Evolutionary conservation across 805 yeast species (phyloP).

Genomic region (Wickerhamiella allomyrinae): DNA sequence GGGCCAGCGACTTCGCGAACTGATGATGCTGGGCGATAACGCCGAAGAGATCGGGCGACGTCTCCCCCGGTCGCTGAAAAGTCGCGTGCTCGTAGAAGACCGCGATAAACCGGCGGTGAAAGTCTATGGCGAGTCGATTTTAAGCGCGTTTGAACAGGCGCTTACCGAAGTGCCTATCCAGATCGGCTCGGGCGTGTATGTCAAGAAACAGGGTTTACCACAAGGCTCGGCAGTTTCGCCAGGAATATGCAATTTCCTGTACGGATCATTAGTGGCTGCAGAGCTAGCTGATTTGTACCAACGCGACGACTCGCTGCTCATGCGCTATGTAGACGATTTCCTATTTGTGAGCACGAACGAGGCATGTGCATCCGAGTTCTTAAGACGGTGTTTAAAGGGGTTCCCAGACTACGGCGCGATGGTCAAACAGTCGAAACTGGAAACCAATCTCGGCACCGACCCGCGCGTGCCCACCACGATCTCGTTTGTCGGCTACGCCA

Average conservation of each 20-base stretch:
- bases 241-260: slow-evolving; percentile 57
- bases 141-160: slow-evolving; percentile 35
- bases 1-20: neutral
- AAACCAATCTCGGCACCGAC: slow-evolving; percentile 17
- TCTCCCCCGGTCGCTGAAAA: neutral
- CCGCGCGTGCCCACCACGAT: neutral
- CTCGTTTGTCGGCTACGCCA: slow-evolving; percentile 10
- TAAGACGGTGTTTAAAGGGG: slow-evolving; percentile 24
- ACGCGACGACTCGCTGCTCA: slow-evolving; percentile 26
- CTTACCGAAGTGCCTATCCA: slow-evolving; percentile 33
- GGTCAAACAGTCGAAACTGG: slow-evolving; percentile 31
- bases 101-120: neutral
- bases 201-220: slow-evolving; percentile 56
- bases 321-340: slow-evolving; percentile 78
- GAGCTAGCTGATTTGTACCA: neutral
- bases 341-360: slow-evolving; percentile 42
- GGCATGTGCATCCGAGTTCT: slow-evolving; percentile 22
- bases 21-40: neutral
- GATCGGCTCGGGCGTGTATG: slow-evolving; percentile 27
- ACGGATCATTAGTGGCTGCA: slow-evolving; percentile 40
- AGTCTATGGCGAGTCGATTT: slow-evolving; percentile 2
- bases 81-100: neutral
- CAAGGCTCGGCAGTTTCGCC: slow-evolving; percentile 77
- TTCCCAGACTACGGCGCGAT: slow-evolving; percentile 31
- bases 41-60: neutral